Conservation (phyloP, 768 basidiomycete species). For the Royoungia palumana region DNA sequence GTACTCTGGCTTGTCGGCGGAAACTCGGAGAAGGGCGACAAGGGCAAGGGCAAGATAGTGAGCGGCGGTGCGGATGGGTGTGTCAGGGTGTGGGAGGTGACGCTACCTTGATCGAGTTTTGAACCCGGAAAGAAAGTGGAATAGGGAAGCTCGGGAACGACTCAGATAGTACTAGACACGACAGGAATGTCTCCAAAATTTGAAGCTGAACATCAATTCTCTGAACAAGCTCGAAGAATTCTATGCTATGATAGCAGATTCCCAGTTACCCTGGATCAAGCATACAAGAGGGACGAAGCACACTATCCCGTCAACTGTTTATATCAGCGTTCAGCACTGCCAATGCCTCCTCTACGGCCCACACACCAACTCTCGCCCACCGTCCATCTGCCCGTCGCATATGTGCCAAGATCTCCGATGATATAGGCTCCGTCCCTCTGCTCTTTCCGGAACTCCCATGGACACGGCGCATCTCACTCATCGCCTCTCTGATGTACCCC, state of each 20-base stretch:
- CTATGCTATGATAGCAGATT: no score
- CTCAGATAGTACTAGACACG: no score
- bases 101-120: slow-evolving; percentile 20
- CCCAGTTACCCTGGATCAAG: no score
- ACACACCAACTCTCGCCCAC: slow-evolving; percentile 63
- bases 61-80: slow-evolving; percentile 82
- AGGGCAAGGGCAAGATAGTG: slow-evolving; percentile 45
- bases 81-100: slow-evolving; percentile 67
- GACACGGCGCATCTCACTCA: slow-evolving; percentile 33
- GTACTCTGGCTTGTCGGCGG: slow-evolving; percentile 63
- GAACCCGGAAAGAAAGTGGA: no score
- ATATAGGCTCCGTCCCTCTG: slow-evolving; percentile 25
- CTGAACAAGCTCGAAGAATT: no score
- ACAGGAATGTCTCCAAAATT: no score
- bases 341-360: slow-evolving; percentile 62
- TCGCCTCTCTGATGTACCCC: slow-evolving; percentile 42
- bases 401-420: slow-evolving; percentile 44
- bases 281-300: no score
- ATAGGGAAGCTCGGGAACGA: no score
- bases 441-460: slow-evolving; percentile 9
- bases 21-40: slow-evolving; percentile 6
- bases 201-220: no score
- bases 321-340: slow-evolving; percentile 24
- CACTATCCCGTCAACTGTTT: no score
- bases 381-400: slow-evolving; percentile 54